Evolutionary conservation across 495 filamentous ascomycete species (phyloP).

Genomic region (Mycothermus thermophilus): DNA sequence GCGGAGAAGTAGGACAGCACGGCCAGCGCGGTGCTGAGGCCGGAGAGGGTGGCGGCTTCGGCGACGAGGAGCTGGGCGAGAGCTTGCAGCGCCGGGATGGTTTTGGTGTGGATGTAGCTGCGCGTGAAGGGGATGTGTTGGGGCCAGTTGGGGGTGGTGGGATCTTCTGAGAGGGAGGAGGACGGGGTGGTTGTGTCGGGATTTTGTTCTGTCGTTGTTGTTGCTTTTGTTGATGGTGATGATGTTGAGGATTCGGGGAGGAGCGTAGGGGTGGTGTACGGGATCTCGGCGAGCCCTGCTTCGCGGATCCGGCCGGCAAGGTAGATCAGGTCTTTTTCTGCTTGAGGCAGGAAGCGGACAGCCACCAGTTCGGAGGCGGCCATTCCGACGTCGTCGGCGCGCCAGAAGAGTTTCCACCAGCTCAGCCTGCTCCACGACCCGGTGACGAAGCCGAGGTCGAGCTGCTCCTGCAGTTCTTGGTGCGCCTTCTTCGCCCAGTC

Average conservation of each 20-base stretch:
- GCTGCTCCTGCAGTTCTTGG: constrained; percentile 62
- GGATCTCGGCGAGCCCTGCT: constrained; percentile 23
- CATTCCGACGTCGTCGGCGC: constrained; percentile 78
- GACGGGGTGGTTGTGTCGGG: constrained; percentile 4
- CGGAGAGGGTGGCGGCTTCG: constrained; percentile 54
- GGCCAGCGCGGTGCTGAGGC: constrained; percentile 47
- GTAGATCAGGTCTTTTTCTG: constrained; percentile 64
- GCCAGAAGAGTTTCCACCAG: constrained; percentile 96
- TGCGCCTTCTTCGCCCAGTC: constrained; percentile 70
- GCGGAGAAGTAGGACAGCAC: constrained; percentile 54
- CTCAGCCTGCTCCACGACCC: constrained; percentile 57
- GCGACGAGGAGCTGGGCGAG: constrained; percentile 67
- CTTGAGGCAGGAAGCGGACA: constrained; percentile 54
- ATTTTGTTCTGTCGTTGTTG: constrained; percentile 9
- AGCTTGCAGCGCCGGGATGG: constrained; percentile 63
- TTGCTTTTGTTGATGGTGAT: no score
- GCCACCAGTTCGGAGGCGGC: constrained; percentile 64
- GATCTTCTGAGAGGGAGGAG: no score
- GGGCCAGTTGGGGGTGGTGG: constrained; percentile 21
- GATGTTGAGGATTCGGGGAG: no score
- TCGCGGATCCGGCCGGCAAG: constrained; percentile 69
- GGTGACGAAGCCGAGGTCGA: constrained; percentile 59
- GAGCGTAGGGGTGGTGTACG: no score
- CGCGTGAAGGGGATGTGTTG: constrained; percentile 45
- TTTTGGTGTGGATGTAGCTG: constrained; percentile 42